phyloP scores from a whole-genome alignment of 1,284 basidiomycete species.

The Moniliophthora roreri region DNA sequence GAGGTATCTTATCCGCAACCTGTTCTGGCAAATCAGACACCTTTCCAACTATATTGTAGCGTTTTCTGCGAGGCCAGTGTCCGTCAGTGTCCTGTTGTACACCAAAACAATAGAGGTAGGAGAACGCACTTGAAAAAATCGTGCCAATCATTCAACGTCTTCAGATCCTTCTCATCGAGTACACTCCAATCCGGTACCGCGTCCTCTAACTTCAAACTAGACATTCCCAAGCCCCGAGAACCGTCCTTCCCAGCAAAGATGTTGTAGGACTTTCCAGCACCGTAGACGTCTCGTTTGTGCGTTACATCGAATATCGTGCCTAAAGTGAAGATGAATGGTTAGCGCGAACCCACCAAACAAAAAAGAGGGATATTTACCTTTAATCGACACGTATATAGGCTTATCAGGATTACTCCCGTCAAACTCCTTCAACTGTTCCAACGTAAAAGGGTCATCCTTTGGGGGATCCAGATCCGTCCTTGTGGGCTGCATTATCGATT shows the following conservation, averaged over 20 bases:
- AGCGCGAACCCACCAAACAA: not conserved
- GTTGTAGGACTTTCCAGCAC: conserved; percentile 67
- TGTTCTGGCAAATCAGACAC: conserved; percentile 13
- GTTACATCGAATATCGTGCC: conserved; percentile 87
- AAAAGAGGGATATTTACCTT: conserved; percentile 51
- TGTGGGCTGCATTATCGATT: conserved; percentile 71
- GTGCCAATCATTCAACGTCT: conserved; percentile 92
- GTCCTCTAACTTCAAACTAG: conserved; percentile 85
- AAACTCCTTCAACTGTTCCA: conserved; percentile 65
- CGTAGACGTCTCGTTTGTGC: conserved; percentile 80
- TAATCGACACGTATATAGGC: conserved; percentile 88
- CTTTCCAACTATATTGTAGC: conserved; percentile 80
- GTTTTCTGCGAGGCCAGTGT: conserved; percentile 52
- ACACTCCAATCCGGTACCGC: conserved; percentile 87
- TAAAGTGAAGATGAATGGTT: conserved; percentile 24
- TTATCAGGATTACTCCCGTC: conserved; percentile 65
- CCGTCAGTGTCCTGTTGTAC: not conserved
- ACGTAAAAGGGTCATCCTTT: conserved; percentile 75
- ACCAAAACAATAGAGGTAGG: not conserved
- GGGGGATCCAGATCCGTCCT: conserved; percentile 67
- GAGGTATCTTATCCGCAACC: conserved; percentile 3
- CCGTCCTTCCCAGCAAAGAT: conserved; percentile 91
- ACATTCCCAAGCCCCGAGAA: conserved; percentile 80
- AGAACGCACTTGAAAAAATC: conserved; percentile 55
- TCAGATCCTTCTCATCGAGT: conserved; percentile 74